Evolutionary conservation across 2,329 filamentous ascomycete genomes (phyloP).

Genomic region (Corniculantispora saksenae): DNA sequence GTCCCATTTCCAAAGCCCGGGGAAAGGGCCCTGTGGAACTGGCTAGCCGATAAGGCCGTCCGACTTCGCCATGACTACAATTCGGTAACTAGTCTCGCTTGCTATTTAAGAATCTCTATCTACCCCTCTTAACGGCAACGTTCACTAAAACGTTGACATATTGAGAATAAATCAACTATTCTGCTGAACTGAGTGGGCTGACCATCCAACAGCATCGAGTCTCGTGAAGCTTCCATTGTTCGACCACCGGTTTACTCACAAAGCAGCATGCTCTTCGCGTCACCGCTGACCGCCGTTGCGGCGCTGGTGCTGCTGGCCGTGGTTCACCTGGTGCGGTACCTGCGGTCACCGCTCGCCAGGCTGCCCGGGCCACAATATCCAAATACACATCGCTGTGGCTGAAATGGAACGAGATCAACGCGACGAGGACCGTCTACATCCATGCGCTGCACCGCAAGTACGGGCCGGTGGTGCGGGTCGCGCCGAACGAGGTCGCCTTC

Average conservation of each 20-base stretch:
- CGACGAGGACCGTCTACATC: conserved; percentile 54
- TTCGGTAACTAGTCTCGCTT: not conserved
- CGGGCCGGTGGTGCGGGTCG: conserved; percentile 58
- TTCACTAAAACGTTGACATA: not conserved
- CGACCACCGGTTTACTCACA: not conserved
- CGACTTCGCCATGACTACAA: not conserved
- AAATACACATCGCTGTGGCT: conserved; percentile 52
- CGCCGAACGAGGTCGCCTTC: conserved; percentile 61
- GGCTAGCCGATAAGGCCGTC: conserved; percentile 14
- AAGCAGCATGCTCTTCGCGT: conserved; percentile 26
- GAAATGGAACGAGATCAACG: conserved; percentile 58
- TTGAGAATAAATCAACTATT: no score
- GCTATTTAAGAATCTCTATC: not conserved
- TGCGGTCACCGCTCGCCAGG: conserved; percentile 36
- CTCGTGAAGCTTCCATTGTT: not conserved
- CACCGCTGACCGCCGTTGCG: conserved; percentile 29
- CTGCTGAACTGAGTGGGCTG: no score
- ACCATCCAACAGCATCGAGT: not conserved
- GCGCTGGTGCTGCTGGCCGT: conserved; percentile 27
- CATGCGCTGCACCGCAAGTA: conserved; percentile 56
- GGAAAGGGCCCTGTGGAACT: not conserved
- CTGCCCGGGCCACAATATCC: conserved; percentile 52
- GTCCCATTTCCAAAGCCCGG: not conserved
- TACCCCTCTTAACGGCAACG: not conserved
- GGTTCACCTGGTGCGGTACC: conserved; percentile 29